These are phyloP conservation scores for Globisporangium polare DNA, from an alignment of 352 stramenopile genomes.

Conservation along the genomic window DNA sequence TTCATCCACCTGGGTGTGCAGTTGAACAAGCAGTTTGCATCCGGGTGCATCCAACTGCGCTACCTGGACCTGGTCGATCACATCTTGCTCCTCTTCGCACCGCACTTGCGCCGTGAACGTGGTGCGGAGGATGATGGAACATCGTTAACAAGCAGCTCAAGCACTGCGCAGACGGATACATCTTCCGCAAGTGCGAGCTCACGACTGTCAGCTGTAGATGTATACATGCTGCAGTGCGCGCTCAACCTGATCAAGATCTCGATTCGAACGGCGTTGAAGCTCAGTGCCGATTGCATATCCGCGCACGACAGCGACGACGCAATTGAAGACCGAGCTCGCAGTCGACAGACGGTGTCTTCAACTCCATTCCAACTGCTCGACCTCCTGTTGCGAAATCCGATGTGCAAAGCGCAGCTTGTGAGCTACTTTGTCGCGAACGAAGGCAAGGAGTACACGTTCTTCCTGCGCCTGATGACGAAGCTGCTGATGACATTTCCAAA, in stretches of 20 bases:
- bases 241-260: slow-evolving; percentile 50
- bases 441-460: slow-evolving; percentile 63
- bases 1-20: slow-evolving; percentile 59
- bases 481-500: slow-evolving; percentile 49
- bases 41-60: slow-evolving; percentile 31
- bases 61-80: slow-evolving; percentile 32
- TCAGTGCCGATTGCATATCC: slow-evolving; percentile 63
- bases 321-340: slow-evolving; percentile 12
- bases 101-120: slow-evolving; percentile 16
- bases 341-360: slow-evolving; percentile 29
- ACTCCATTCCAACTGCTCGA: slow-evolving; percentile 52
- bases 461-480: slow-evolving; percentile 62
- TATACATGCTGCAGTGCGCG: slow-evolving; percentile 60
- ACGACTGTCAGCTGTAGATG: slow-evolving; percentile 19
- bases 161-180: not conserved
- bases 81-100: slow-evolving; percentile 23
- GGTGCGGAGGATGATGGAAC: not conserved
- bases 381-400: slow-evolving; percentile 37
- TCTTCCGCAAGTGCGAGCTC: not conserved
- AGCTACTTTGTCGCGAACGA: slow-evolving; percentile 56
- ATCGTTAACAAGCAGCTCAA: slow-evolving; percentile 7
- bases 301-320: slow-evolving; percentile 24
- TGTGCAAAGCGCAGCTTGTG: slow-evolving; percentile 49
- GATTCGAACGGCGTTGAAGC: slow-evolving; percentile 61
- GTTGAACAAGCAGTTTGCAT: slow-evolving; percentile 34